These are phyloP conservation scores for Penicillium sp. DNA, from an alignment of 2,329 filamentous ascomycete species.

Conservation along the genomic window DNA sequence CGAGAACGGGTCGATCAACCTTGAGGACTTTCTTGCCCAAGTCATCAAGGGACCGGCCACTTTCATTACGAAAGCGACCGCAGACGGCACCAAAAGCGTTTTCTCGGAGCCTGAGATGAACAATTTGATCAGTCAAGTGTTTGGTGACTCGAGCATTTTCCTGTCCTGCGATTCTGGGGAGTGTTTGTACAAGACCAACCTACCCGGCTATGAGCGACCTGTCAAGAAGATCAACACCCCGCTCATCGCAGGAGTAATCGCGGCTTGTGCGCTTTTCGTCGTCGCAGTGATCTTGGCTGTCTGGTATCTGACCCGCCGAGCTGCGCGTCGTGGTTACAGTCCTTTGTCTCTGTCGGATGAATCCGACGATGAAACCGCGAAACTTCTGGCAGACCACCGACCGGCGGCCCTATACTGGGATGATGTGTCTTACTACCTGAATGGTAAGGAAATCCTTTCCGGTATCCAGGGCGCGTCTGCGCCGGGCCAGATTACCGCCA, in stretches of 20 bases:
- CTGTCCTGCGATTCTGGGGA: constrained; percentile 80
- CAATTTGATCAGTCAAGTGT: constrained; percentile 77
- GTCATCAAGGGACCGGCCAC: constrained; percentile 81
- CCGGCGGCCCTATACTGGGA: constrained; percentile 85
- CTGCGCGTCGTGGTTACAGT: constrained; percentile 57
- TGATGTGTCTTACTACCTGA: constrained; percentile 78
- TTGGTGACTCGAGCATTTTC: constrained; percentile 85
- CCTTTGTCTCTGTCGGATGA: constrained; percentile 76
- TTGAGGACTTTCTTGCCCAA: constrained; percentile 79
- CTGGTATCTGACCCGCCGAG: constrained; percentile 83
- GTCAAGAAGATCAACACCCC: constrained; percentile 96
- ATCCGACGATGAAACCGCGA: constrained; percentile 78
- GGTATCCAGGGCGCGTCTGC: constrained; percentile 81
- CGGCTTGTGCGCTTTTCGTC: constrained; percentile 76
- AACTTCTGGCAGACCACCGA: constrained; percentile 86
- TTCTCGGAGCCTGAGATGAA: constrained; percentile 95
- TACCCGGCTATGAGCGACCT: constrained; percentile 83
- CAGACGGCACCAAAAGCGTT: constrained; percentile 60
- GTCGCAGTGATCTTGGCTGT: constrained; percentile 77
- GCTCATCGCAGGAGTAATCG: constrained; percentile 89
- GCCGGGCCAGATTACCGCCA: constrained; percentile 91
- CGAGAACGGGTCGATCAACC: constrained; percentile 83
- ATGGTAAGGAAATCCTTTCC: constrained; percentile 78
- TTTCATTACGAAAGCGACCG: constrained; percentile 64
- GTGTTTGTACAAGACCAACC: constrained; percentile 86